A percentile compares a stretch with the other conserved stretches of the same genome.
These are phyloP conservation scores for Hypocreales sp. DNA, from an alignment of 2,329 filamentous ascomycete genomes.

Conservation along the genomic window DNA sequence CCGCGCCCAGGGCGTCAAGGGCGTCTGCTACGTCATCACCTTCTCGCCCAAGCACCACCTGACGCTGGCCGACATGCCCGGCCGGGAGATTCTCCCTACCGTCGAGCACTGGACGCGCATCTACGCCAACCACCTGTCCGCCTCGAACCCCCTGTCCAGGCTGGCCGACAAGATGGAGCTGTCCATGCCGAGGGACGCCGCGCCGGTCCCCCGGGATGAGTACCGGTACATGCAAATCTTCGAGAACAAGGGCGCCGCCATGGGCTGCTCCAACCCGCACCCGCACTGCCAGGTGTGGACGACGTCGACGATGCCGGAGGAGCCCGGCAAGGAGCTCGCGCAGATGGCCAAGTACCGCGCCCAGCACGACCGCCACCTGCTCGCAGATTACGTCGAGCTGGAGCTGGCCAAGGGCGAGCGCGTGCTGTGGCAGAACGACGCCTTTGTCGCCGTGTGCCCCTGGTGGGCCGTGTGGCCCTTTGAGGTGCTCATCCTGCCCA, in stretches of 20 bases:
- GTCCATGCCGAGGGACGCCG: slow-evolving; percentile 18
- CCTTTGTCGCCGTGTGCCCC: slow-evolving; percentile 77
- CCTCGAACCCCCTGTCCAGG: slow-evolving; percentile 45
- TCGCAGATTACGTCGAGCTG: slow-evolving; percentile 75
- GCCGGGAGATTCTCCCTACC: slow-evolving; percentile 63
- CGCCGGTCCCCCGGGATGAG: slow-evolving; percentile 47
- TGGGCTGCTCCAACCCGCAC: slow-evolving; percentile 98
- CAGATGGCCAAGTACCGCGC: slow-evolving; percentile 66
- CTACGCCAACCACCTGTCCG: slow-evolving; percentile 67
- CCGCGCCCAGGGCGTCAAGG: slow-evolving; percentile 71
- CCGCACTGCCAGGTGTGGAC: slow-evolving; percentile 97
- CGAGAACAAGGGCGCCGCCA: slow-evolving; percentile 93
- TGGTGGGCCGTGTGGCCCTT: slow-evolving; percentile 99
- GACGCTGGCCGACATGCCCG: slow-evolving; percentile 78
- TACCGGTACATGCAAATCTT: slow-evolving; percentile 99
- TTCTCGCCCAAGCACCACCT: slow-evolving; percentile 85
- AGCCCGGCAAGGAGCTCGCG: slow-evolving; percentile 63
- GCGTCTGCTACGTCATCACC: slow-evolving; percentile 92
- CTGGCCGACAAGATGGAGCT: slow-evolving; percentile 23
- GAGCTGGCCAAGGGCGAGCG: slow-evolving; percentile 73
- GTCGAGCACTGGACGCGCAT: slow-evolving; percentile 85
- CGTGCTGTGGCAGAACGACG: slow-evolving; percentile 73
- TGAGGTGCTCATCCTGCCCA: slow-evolving; percentile 79
- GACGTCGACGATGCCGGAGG: slow-evolving; percentile 78
- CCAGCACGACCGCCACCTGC: slow-evolving; percentile 61